phyloP scores from a whole-genome alignment of 2,329 filamentous ascomycete species.

The Elsinoe batatas region DNA sequence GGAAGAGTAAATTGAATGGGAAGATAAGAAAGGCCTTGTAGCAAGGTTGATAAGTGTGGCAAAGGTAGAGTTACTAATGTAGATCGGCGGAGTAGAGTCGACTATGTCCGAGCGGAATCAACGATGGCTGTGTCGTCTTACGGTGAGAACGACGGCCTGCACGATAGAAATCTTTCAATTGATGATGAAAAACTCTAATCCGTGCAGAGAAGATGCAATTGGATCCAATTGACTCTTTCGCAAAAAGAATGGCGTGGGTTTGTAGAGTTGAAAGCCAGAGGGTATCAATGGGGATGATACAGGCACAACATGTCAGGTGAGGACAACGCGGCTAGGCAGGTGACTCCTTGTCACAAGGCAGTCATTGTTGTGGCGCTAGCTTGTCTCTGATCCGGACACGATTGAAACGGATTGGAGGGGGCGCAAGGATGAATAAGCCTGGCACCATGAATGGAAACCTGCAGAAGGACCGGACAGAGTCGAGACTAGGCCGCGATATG shows the following conservation, averaged over 20 bases:
- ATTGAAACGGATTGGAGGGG: background rate
- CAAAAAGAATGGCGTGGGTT: background rate
- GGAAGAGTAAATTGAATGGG: background rate
- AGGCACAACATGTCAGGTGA: background rate
- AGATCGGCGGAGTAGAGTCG: background rate
- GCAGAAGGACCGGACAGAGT: background rate
- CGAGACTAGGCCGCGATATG: background rate
- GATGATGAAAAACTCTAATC: background rate
- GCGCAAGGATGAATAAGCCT: background rate
- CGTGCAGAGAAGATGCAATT: background rate
- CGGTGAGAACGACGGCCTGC: background rate
- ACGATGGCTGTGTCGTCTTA: background rate
- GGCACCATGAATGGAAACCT: background rate
- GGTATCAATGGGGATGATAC: background rate
- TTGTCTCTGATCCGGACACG: background rate
- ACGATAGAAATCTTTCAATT: background rate
- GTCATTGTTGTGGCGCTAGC: constrained; percentile 1
- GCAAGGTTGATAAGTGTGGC: background rate
- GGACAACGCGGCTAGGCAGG: background rate
- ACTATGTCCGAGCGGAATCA: background rate
- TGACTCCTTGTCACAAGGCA: background rate
- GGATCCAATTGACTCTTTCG: background rate
- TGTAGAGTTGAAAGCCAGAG: background rate
- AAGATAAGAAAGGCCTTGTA: background rate
- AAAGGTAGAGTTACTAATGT: constrained; percentile 2